Evolutionary conservation across 2,329 filamentous ascomycete genomes (phyloP).

Genomic region (Pyrenophora seminiperda): DNA sequence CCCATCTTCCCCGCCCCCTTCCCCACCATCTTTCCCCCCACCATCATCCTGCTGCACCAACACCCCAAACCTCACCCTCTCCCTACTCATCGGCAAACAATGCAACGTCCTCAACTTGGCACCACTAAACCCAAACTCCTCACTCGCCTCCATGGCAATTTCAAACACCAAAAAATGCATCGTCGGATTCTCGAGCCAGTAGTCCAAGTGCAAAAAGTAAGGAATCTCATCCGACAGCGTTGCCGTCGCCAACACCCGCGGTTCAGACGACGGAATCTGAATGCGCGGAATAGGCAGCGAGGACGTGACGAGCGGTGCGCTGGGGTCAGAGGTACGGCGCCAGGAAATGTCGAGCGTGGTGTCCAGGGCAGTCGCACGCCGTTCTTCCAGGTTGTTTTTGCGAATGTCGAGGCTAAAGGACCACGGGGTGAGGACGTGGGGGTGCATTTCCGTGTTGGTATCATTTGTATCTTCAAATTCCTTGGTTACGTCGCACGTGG

Average conservation of each 20-base stretch:
- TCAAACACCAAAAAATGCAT: constrained; percentile 94
- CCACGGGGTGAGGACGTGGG: constrained; percentile 72
- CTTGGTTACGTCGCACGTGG: constrained; percentile 57
- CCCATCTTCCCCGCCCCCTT: constrained; percentile 46
- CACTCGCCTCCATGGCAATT: constrained; percentile 86
- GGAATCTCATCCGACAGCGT: constrained; percentile 38
- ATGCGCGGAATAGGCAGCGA: constrained; percentile 79
- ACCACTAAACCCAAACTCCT: constrained; percentile 91
- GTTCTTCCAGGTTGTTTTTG: constrained; percentile 81
- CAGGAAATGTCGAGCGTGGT: constrained; percentile 77
- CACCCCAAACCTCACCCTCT: constrained; percentile 74
- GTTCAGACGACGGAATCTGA: constrained; percentile 79
- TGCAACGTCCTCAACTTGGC: constrained; percentile 80
- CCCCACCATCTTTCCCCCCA: too few species aligned
- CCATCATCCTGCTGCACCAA: constrained; percentile 66
- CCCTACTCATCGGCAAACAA: constrained; percentile 78
- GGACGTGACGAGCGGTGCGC: constrained; percentile 48
- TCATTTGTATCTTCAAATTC: constrained; percentile 31
- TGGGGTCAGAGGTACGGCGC: constrained; percentile 61
- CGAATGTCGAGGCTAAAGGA: constrained; percentile 75
- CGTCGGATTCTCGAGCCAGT: constrained; percentile 90
- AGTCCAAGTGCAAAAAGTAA: constrained; percentile 53
- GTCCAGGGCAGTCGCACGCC: constrained; percentile 74
- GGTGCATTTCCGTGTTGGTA: constrained; percentile 55
- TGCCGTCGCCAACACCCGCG: constrained; percentile 72